Evolutionary conservation across 352 stramenopile genomes (phyloP).

Genomic region (Hyaloperonospora brassicae): DNA sequence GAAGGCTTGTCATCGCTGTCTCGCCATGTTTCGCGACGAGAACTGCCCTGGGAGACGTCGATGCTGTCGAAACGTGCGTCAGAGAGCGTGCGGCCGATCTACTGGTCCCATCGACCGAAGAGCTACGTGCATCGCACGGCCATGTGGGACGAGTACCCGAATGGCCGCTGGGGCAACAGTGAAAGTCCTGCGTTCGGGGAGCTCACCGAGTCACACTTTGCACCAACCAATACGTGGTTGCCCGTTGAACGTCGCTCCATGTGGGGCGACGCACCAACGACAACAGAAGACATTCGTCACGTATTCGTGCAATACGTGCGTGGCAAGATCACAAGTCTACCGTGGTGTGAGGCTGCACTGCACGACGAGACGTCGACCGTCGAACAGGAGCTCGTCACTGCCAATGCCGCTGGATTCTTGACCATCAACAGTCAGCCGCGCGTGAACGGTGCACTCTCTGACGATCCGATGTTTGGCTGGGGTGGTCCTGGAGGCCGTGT

Average conservation of each 20-base stretch:
- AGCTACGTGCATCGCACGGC: conserved; percentile 96
- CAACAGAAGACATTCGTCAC: conserved; percentile 89
- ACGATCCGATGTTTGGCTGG: conserved; percentile 94
- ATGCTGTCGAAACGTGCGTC: conserved; percentile 81
- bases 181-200: conserved; percentile 94
- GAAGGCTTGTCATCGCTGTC: conserved; percentile 58
- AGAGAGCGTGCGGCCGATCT: conserved; percentile 93
- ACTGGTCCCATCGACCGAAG: conserved; percentile 97
- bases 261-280: conserved; percentile 88
- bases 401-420: conserved; percentile 87
- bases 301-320: conserved; percentile 96
- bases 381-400: conserved; percentile 51
- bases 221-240: conserved; percentile 49
- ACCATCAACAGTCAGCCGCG: conserved; percentile 94
- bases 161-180: conserved; percentile 93
- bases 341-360: conserved; percentile 95
- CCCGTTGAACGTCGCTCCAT: conserved; percentile 84
- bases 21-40: conserved; percentile 48
- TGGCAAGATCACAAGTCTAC: conserved; percentile 91
- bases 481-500: conserved; percentile 91
- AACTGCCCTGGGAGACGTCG: conserved; percentile 90
- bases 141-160: conserved; percentile 96
- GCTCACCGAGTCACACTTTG: conserved; percentile 94
- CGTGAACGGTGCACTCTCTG: conserved; percentile 88
- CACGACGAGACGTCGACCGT: conserved; percentile 92